Conservation (phyloP, 768 basidiomycete species). For the Amanita subjunquillea region DNA sequence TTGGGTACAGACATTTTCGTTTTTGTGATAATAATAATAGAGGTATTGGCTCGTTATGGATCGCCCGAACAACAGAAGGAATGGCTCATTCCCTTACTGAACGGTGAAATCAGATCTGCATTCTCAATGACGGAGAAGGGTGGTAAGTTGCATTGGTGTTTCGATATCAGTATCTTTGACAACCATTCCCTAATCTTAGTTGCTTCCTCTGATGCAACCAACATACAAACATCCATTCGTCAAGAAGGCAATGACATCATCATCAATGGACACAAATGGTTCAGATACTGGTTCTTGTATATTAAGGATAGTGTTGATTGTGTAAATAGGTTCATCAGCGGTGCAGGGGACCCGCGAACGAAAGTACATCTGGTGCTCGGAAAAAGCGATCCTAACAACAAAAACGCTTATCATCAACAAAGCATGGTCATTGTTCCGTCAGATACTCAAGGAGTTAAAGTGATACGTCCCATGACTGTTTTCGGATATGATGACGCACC, state of each 20-base stretch:
- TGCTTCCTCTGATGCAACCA: conserved; percentile 93
- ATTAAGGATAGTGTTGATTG: not conserved
- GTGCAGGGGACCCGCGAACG: conserved; percentile 88
- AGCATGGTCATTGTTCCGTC: conserved; percentile 94
- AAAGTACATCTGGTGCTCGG: conserved; percentile 91
- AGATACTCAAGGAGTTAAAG: conserved; percentile 73
- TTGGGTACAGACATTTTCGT: not conserved
- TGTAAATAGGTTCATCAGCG: conserved; percentile 48
- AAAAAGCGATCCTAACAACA: conserved; percentile 82
- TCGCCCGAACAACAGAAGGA: conserved; percentile 81
- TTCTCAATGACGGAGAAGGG: conserved; percentile 97
- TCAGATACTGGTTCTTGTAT: not conserved
- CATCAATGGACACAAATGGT: conserved; percentile 97
- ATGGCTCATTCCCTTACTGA: conserved; percentile 81
- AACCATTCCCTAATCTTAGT: conserved; percentile 29
- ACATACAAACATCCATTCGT: conserved; percentile 81
- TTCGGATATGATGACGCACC: conserved; percentile 95
- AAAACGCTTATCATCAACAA: conserved; percentile 71
- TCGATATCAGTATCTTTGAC: not conserved
- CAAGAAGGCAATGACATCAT: conserved; percentile 83
- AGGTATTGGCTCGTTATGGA: conserved; percentile 96
- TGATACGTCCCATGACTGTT: conserved; percentile 89
- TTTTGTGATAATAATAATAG: conserved; percentile 26
- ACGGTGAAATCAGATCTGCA: conserved; percentile 88
- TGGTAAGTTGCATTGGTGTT: conserved; percentile 30